Evolutionary conservation across 1,284 basidiomycete species (phyloP).

Genomic region (Ceratobasidium sp.): DNA sequence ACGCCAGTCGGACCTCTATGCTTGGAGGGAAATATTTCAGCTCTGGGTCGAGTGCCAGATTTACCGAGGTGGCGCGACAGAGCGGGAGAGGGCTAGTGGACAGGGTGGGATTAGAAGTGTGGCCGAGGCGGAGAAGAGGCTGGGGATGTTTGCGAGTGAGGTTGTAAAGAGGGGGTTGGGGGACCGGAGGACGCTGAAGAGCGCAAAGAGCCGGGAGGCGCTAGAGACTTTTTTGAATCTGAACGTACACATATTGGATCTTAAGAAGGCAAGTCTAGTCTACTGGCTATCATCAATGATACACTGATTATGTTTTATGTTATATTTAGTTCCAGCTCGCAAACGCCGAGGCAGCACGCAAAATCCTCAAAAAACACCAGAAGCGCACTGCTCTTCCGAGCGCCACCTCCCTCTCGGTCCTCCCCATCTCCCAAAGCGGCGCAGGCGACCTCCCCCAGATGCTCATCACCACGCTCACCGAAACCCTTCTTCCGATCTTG

Average conservation of each 20-base stretch:
- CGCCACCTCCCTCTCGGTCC: constrained; percentile 27
- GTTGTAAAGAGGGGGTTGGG: constrained; percentile 73
- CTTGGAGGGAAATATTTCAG: constrained; percentile 92
- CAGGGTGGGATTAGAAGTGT: constrained; percentile 57
- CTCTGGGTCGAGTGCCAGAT: constrained; percentile 90
- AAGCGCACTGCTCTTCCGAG: constrained; percentile 82
- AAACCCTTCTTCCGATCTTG: constrained; percentile 86
- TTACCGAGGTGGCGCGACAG: constrained; percentile 80
- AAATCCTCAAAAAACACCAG: constrained; percentile 95
- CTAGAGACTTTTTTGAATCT: constrained; percentile 85
- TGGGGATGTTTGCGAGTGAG: constrained; percentile 78
- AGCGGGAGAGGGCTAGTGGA: constrained; percentile 72
- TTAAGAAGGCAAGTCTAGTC: constrained; percentile 77
- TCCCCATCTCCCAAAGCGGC: constrained; percentile 54
- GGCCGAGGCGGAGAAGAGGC: constrained; percentile 78
- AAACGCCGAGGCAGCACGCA: constrained; percentile 89
- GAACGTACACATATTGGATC: constrained; percentile 84
- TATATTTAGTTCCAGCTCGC: constrained; percentile 78
- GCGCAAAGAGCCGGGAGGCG: constrained; percentile 74
- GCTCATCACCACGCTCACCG: constrained; percentile 87
- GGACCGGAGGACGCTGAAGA: constrained; percentile 70
- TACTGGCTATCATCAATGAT: constrained; percentile 44
- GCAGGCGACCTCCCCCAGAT: constrained; percentile 76
- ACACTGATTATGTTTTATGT: neutral
- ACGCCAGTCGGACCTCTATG: constrained; percentile 81